phyloP scores from a whole-genome alignment of 306 rosid species.

The Casuarina equisetifolia region DNA sequence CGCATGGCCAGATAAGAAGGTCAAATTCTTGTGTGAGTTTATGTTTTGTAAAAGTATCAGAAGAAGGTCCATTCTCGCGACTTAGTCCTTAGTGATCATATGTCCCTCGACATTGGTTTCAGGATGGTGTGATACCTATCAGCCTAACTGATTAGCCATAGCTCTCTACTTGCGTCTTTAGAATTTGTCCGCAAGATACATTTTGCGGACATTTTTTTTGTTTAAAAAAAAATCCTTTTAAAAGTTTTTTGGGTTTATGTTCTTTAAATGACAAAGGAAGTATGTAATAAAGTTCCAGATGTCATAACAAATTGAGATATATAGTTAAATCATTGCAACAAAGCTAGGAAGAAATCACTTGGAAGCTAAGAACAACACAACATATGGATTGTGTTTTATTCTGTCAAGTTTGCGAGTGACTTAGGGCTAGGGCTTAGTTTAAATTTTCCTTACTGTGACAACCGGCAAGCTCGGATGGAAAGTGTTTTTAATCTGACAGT shows the following conservation, averaged over 20 bases:
- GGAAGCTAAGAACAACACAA: too few species aligned
- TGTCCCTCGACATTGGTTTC: background rate
- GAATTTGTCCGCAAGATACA: background rate
- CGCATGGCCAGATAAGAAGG: constrained; percentile 73
- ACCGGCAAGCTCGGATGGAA: background rate
- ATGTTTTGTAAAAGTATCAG: background rate
- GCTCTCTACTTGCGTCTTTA: background rate
- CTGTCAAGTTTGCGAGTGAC: background rate
- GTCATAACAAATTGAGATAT: background rate
- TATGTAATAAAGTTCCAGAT: background rate
- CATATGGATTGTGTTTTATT: background rate
- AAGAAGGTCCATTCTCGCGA: background rate
- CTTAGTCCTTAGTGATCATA: background rate
- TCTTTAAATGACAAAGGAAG: background rate
- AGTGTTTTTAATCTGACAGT: background rate
- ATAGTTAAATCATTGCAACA: too few species aligned
- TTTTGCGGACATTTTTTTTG: background rate
- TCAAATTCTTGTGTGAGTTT: constrained; percentile 17
- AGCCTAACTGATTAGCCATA: background rate
- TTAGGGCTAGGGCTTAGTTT: background rate
- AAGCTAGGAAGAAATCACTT: too few species aligned
- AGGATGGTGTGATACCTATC: background rate
- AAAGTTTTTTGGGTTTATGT: too few species aligned
- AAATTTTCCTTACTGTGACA: background rate
- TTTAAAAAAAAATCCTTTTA: background rate